These are phyloP conservation scores for Coriaria nepalensis DNA, from an alignment of 306 rosid species.

Conservation along the genomic window DNA sequence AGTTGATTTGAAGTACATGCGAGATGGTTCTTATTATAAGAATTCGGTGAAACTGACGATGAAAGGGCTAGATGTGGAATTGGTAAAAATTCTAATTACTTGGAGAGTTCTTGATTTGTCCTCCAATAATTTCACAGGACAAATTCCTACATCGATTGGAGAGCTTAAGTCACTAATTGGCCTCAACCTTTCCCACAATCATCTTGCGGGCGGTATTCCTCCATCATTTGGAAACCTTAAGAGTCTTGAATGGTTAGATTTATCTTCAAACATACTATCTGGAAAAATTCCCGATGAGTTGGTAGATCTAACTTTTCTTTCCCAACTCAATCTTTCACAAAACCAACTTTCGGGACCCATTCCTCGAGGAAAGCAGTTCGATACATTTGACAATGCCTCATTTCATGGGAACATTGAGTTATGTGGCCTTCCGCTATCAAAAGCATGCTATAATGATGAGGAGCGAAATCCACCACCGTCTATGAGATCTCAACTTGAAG, in stretches of 20 bases:
- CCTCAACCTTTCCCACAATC: not conserved
- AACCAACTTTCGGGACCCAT: not conserved
- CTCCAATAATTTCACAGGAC: constrained; percentile 1
- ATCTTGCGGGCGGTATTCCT: not conserved
- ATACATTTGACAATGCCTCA: too few species aligned
- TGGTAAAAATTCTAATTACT: not conserved
- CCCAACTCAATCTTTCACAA: not conserved
- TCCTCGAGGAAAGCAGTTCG: not conserved
- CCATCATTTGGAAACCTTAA: not conserved
- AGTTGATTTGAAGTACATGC: not conserved
- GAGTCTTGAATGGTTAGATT: not conserved
- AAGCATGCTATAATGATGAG: not conserved
- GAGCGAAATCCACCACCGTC: not conserved
- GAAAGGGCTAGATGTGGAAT: not conserved
- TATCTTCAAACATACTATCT: not conserved
- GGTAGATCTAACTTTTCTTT: not conserved
- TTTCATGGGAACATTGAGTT: not conserved
- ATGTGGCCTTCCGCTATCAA: constrained; percentile 6
- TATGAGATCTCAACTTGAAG: not conserved
- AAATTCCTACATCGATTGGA: not conserved
- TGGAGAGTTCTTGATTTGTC: constrained; percentile 8
- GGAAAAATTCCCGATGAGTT: not conserved
- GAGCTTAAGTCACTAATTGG: not conserved
- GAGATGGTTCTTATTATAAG: not conserved
- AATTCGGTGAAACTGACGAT: not conserved